phyloP scores from a whole-genome alignment of 306 rosid species.

The Herpetospermum pedunculosum region DNA sequence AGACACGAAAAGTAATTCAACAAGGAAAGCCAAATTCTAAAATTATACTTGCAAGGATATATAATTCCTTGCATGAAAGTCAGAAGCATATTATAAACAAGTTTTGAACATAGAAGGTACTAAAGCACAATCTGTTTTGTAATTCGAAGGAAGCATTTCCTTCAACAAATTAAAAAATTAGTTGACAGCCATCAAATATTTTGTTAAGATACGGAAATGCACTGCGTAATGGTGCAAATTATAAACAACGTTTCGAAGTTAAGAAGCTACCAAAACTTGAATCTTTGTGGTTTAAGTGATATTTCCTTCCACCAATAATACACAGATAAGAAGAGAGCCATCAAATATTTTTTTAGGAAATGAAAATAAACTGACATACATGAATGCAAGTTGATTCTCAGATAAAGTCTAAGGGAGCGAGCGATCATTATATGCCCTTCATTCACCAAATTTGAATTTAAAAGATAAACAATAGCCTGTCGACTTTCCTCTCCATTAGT shows the following conservation, averaged over 20 bases:
- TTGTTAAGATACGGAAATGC: conserved; percentile 7
- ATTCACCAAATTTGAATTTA: conserved; percentile 68
- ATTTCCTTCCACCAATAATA: background rate
- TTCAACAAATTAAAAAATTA: background rate
- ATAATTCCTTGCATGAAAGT: background rate
- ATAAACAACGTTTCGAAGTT: background rate
- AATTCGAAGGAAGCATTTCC: background rate
- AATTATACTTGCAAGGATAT: background rate
- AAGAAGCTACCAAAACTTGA: background rate
- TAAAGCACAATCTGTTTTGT: background rate
- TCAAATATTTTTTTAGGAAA: conserved; percentile 5
- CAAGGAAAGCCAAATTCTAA: background rate
- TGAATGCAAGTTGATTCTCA: conserved; percentile 71
- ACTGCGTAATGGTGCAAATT: background rate
- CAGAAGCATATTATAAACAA: background rate
- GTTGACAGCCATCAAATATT: background rate
- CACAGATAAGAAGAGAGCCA: background rate
- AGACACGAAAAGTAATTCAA: background rate
- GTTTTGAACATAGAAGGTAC: background rate
- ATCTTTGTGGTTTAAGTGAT: background rate
- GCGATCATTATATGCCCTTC: conserved; percentile 86
- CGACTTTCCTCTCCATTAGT: conserved; percentile 32
- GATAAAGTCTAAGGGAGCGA: conserved; percentile 59
- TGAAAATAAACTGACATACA: conserved; percentile 40
- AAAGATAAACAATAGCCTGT: conserved; percentile 48